A percentile compares a stretch with the other conserved stretches of the same genome.
These are phyloP conservation scores for Dictyostelium intermedium DNA, from an alignment of 78 protist species.

Conservation along the genomic window DNA sequence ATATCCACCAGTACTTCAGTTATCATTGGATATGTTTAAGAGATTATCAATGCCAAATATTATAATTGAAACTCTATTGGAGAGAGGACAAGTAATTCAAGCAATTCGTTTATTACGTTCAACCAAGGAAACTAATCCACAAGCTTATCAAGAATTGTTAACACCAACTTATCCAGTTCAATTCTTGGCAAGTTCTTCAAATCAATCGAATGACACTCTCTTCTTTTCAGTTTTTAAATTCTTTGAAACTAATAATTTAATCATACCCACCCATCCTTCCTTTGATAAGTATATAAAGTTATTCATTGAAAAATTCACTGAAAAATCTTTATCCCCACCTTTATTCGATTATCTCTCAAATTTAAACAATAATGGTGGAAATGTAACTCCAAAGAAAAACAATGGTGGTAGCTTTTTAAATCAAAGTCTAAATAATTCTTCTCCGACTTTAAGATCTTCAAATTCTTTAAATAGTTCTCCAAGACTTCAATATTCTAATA, in stretches of 20 bases:
- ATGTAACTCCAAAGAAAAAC: not conserved
- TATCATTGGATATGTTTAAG: conserved; percentile 74
- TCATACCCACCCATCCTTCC: not conserved
- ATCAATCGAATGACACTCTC: conserved; percentile 31
- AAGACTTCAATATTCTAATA: not conserved
- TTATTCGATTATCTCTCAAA: not conserved
- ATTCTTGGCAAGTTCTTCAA: conserved; percentile 17
- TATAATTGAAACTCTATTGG: conserved; percentile 56
- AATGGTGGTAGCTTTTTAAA: not conserved
- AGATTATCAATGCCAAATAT: conserved; percentile 45
- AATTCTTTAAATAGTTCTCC: conserved; percentile 1
- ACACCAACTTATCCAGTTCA: not conserved
- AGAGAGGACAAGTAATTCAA: conserved; percentile 26
- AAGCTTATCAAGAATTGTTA: conserved; percentile 27
- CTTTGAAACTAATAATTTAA: conserved; percentile 49
- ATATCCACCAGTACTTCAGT: conserved; percentile 74
- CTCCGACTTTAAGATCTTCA: not conserved
- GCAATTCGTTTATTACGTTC: conserved; percentile 35
- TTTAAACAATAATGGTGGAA: not conserved
- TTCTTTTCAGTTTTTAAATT: conserved; percentile 60
- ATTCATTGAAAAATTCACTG: conserved; percentile 33
- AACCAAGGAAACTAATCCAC: conserved; percentile 11
- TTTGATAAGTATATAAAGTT: conserved; percentile 40
- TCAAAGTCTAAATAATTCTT: not conserved
- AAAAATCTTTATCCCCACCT: not conserved